These are phyloP conservation scores for Erysimum cheiri DNA, from an alignment of 441 rosid genomes.

Conservation along the genomic window DNA sequence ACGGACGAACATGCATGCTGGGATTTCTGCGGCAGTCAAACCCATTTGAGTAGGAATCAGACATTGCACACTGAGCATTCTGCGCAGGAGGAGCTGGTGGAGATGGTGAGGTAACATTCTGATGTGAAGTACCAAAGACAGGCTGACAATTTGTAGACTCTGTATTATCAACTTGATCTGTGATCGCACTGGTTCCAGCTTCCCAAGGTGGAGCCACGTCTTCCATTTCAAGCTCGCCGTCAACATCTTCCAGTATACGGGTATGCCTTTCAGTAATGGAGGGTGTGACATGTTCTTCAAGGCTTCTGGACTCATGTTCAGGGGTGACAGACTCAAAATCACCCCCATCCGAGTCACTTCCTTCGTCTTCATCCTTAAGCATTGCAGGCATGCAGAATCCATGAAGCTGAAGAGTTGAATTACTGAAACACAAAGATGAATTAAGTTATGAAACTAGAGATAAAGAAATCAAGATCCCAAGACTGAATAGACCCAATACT, in stretches of 20 bases:
- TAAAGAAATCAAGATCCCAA: constrained; percentile 3
- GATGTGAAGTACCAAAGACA: constrained; percentile 58
- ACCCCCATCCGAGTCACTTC: constrained; percentile 93
- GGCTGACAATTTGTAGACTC: constrained; percentile 45
- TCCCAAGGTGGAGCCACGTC: constrained; percentile 90
- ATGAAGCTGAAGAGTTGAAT: constrained; percentile 96
- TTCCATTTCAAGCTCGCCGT: constrained; percentile 99
- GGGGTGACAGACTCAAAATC: constrained; percentile 98
- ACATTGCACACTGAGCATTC: constrained; percentile 47
- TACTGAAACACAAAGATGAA: constrained; percentile 60
- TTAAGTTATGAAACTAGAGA: constrained; percentile 28
- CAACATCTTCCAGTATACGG: constrained; percentile 91
- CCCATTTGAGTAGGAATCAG: constrained; percentile 53
- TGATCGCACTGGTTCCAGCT: constrained; percentile 52
- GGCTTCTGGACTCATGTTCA: constrained; percentile 64
- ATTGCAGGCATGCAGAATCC: constrained; percentile 96
- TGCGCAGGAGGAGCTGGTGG: constrained; percentile 53
- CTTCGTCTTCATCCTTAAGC: constrained; percentile 81
- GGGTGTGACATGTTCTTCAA: constrained; percentile 57
- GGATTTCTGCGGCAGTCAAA: constrained; percentile 48
- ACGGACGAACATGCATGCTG: constrained; percentile 48
- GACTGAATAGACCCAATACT: constrained; percentile 26
- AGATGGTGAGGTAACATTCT: constrained; percentile 58
- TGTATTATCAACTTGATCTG: constrained; percentile 40
- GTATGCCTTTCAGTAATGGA: constrained; percentile 68